Conservation (phyloP, 139 green algal genomes). For the Deuterostichococcus epilithicus region DNA sequence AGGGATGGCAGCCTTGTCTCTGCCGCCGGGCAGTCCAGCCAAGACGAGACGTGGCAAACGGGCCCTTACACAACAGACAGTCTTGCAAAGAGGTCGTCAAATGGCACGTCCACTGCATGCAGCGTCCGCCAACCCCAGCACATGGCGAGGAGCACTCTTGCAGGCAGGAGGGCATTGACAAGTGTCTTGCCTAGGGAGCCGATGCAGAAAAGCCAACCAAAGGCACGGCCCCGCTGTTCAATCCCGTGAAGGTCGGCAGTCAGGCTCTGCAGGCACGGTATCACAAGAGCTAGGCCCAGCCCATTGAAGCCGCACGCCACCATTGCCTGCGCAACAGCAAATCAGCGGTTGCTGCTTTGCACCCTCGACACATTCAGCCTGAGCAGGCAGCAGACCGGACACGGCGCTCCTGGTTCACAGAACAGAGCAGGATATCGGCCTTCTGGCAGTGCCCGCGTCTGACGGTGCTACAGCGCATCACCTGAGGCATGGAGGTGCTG, state of each 20-base stretch:
- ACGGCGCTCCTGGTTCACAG: too few relatives aligned
- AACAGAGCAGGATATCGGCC: too few relatives aligned
- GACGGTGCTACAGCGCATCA: neutral
- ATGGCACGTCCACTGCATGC: too few relatives aligned
- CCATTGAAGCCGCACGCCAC: slow-evolving; percentile 56
- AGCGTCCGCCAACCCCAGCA: slow-evolving; percentile 15
- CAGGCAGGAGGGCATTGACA: too few relatives aligned
- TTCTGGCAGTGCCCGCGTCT: too few relatives aligned
- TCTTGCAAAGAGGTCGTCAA: too few relatives aligned
- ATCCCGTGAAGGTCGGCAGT: slow-evolving; percentile 63
- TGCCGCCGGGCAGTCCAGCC: slow-evolving; percentile 2
- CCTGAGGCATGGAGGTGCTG: slow-evolving; percentile 39
- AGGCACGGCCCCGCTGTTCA: slow-evolving; percentile 55
- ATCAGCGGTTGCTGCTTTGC: too few relatives aligned
- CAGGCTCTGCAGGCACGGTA: slow-evolving; percentile 61
- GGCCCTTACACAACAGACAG: neutral
- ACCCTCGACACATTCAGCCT: too few relatives aligned
- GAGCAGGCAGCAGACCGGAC: too few relatives aligned
- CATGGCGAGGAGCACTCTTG: too few relatives aligned
- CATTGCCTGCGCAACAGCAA: slow-evolving; percentile 37
- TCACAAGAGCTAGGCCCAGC: slow-evolving; percentile 65
- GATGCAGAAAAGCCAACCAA: slow-evolving; percentile 41
- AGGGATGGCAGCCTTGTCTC: neutral
- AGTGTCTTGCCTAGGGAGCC: neutral
- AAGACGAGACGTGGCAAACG: neutral